Percentiles rank a stretch among this genome's conserved stretches.
Evolutionary conservation across 371 early-diverging fungal genomes (phyloP).

Genomic region (Choanephora cucurbitarum): DNA sequence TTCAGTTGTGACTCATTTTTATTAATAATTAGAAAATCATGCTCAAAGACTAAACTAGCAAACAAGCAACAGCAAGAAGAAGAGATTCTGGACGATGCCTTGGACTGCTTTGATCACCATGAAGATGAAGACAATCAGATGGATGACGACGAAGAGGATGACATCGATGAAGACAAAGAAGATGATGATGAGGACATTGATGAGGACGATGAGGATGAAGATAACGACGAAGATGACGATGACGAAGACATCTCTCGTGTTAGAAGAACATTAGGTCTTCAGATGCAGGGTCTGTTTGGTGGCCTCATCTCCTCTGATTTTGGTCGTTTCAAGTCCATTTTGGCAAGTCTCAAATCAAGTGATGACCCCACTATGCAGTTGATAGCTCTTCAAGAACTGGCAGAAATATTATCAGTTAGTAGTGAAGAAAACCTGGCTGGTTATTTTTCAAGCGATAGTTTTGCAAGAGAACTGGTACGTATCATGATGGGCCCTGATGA

Average conservation of each 20-base stretch:
- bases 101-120: slow-evolving; percentile 1
- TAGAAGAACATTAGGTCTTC: slow-evolving; percentile 45
- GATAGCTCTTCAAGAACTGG: slow-evolving; percentile 67
- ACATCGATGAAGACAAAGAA: slow-evolving; percentile 21
- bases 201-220: slow-evolving; percentile 38
- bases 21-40: not conserved
- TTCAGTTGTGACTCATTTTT: not conserved
- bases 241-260: slow-evolving; percentile 45
- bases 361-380: slow-evolving; percentile 67
- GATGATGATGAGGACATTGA: slow-evolving; percentile 30
- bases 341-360: slow-evolving; percentile 48
- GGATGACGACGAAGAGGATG: slow-evolving; percentile 5
- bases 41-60: not conserved
- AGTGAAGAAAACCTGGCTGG: slow-evolving; percentile 68
- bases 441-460: slow-evolving; percentile 56
- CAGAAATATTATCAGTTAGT: slow-evolving; percentile 69
- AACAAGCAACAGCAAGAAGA: not conserved
- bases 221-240: slow-evolving; percentile 39
- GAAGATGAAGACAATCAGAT: slow-evolving; percentile 1
- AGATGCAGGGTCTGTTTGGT: slow-evolving; percentile 50
- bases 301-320: slow-evolving; percentile 50
- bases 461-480: slow-evolving; percentile 58
- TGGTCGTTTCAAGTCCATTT: slow-evolving; percentile 49
- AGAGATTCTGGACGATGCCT: not conserved
- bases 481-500: slow-evolving; percentile 56